These are phyloP conservation scores for Aspergillus niger DNA, from an alignment of 2,329 filamentous ascomycete genomes.

Conservation along the genomic window DNA sequence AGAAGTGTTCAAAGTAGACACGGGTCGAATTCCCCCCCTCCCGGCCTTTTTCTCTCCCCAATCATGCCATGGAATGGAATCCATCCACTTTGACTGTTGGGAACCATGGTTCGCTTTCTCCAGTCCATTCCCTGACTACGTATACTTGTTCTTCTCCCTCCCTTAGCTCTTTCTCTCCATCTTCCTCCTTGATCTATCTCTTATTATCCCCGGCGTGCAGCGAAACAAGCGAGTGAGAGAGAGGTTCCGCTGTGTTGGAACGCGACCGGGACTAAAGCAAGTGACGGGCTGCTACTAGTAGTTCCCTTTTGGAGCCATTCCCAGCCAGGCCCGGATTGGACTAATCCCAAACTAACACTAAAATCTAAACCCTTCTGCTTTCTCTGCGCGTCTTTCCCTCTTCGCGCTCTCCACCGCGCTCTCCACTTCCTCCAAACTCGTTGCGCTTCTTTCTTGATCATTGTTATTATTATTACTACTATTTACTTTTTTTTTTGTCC, in stretches of 20 bases:
- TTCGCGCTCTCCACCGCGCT: conserved; percentile 3
- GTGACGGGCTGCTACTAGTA: conserved; percentile 7
- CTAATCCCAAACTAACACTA: conserved; percentile 11
- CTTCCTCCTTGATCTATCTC: not conserved
- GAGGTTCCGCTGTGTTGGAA: conserved; percentile 26
- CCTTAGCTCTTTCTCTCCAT: not conserved
- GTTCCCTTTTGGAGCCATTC: not conserved
- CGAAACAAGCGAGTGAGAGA: not conserved
- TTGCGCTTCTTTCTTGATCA: conserved; percentile 1
- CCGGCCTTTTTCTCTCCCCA: not conserved
- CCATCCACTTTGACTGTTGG: not conserved
- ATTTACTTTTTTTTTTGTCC: not conserved
- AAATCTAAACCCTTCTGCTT: conserved; percentile 8
- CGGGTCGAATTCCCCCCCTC: not conserved
- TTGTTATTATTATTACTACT: too few species aligned
- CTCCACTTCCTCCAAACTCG: conserved; percentile 7
- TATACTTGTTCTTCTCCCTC: not conserved
- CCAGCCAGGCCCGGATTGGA: not conserved
- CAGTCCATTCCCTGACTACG: not conserved
- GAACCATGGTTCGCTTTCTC: conserved; percentile 4
- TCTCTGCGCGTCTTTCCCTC: conserved; percentile 8
- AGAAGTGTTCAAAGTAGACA: not conserved
- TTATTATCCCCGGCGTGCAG: too few species aligned
- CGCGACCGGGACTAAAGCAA: conserved; percentile 12
- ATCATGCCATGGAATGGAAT: not conserved